Evolutionary conservation across 176 grass and related monocot genomes (phyloP).

Genomic region (Phoenix roebelenii): DNA sequence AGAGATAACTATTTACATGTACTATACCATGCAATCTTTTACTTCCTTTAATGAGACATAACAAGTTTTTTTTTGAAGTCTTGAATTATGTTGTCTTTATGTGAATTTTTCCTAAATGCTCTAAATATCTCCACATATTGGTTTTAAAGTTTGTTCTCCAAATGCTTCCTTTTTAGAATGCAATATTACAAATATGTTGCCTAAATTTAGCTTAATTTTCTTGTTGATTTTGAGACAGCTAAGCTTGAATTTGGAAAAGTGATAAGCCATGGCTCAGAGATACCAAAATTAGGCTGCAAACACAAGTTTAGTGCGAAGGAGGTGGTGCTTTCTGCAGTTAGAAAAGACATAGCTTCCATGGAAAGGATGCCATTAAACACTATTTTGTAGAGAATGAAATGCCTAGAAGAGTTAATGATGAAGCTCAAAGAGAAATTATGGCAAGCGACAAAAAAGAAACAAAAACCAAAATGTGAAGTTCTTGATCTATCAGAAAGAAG

Average conservation of each 20-base stretch:
- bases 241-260: conserved; percentile 88
- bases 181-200: too few relatives aligned
- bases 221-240: too few relatives aligned
- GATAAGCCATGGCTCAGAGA: conserved; percentile 64
- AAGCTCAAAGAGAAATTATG: conserved; percentile 45
- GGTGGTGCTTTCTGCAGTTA: conserved; percentile 30
- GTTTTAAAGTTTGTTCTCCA: too few relatives aligned
- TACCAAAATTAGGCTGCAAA: conserved; percentile 61
- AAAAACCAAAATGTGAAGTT: conserved; percentile 17
- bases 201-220: too few relatives aligned
- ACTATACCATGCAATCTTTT: too few relatives aligned
- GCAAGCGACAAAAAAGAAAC: conserved; percentile 26
- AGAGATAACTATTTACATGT: too few relatives aligned
- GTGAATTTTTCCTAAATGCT: too few relatives aligned
- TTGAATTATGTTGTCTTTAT: too few relatives aligned
- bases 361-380: conserved; percentile 54
- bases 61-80: too few relatives aligned
- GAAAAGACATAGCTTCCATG: conserved; percentile 33
- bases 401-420: conserved; percentile 46
- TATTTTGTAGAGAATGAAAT: conserved; percentile 48
- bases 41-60: too few relatives aligned
- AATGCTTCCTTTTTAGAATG: too few relatives aligned
- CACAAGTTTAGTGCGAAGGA: conserved; percentile 43
- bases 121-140: too few relatives aligned
- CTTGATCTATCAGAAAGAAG: neutral